Base-by-base conservation (phyloP, 495 filamentous ascomycete species). In the Baudoinia panamericana region DNA sequence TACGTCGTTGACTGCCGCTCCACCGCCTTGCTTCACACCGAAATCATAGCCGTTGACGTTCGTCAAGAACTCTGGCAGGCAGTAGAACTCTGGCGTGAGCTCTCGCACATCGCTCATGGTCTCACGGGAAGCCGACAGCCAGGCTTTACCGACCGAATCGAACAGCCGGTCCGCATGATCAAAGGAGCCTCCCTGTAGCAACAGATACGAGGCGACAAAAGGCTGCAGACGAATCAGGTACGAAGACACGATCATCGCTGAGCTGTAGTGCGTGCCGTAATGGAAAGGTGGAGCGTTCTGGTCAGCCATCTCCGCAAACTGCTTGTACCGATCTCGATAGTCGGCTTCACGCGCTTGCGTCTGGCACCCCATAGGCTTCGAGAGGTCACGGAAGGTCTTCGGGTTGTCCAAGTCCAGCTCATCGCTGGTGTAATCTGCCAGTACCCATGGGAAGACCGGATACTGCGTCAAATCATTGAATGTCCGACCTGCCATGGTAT, bases 381-480 rank as follows among this genome's bases (percentile, higher is more conserved):
- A 84, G 22, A 97, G 61, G 56, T 97, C 88, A 43, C 90, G 72
- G 62, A 94, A 97, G 12, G 74, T 80, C 19, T 75, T 71, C 3
- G 85, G 83, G 52, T 95, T 73, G 31, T 73, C 72, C 24, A 97
- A 62, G 51, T 96, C 84, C 21, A 97, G 67, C 48, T 95, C 84
- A n/a, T 93, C 82, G 56, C 87, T 93, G 4, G 84, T 90, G 59
- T 96, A 96, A 55, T 97, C 87, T 4, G 88, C 84, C 19, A 97
- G 60, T 11, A 97, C 78, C 90, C 90, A 97, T 9, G 90, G 90
- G 53, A 97, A 97, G 16, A 97, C 90, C 0, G 90, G 90, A 53
- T 97, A 97, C 48, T 96, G 92, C 1, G 90, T 97, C 8, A 97
- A 65, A 57, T 97, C 90, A 54, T 97, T 97, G 68, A 97, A 97